Conservation (phyloP, 1,284 basidiomycete species). For the Cutaneotrichosporon sp. region DNA sequence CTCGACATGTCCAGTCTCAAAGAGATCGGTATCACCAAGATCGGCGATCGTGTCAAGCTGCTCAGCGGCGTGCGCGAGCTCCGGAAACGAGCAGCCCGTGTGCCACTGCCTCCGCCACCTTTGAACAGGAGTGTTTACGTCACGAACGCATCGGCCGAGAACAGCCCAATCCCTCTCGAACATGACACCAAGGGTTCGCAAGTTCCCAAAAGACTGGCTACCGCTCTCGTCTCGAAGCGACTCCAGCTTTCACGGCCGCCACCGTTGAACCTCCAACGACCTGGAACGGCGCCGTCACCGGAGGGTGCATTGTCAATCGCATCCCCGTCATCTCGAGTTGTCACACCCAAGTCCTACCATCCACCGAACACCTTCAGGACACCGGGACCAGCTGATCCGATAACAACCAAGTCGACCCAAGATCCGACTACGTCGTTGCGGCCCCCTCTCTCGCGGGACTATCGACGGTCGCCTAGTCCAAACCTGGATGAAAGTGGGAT, state of each 20-base stretch:
- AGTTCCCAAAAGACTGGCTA: slow-evolving; percentile 21
- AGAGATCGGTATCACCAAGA: slow-evolving; percentile 81
- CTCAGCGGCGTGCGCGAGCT: slow-evolving; percentile 77
- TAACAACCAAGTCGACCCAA: background rate
- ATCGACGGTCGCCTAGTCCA: slow-evolving; percentile 41
- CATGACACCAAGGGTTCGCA: slow-evolving; percentile 15
- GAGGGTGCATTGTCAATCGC: background rate
- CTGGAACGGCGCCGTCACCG: background rate
- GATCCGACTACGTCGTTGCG: slow-evolving; percentile 21
- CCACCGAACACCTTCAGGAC: slow-evolving; percentile 13
- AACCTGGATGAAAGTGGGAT: slow-evolving; percentile 9
- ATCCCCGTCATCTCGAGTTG: slow-evolving; percentile 11
- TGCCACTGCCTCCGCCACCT: background rate
- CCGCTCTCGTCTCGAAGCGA: slow-evolving; percentile 20
- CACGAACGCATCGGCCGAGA: background rate
- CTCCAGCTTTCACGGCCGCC: slow-evolving; percentile 31
- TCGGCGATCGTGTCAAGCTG: slow-evolving; percentile 85
- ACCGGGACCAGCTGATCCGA: background rate
- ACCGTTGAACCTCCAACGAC: slow-evolving; percentile 27
- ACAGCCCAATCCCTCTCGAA: slow-evolving; percentile 7
- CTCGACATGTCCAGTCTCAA: slow-evolving; percentile 78
- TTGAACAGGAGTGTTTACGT: slow-evolving; percentile 1
- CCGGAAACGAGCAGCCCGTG: slow-evolving; percentile 55
- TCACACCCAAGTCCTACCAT: slow-evolving; percentile 21
- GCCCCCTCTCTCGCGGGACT: slow-evolving; percentile 37